A percentile compares a stretch with the other conserved stretches of the same genome.
Evolutionary conservation across 2,329 filamentous ascomycete species (phyloP).

Genomic region (Paraconiothyrium brasiliense): DNA sequence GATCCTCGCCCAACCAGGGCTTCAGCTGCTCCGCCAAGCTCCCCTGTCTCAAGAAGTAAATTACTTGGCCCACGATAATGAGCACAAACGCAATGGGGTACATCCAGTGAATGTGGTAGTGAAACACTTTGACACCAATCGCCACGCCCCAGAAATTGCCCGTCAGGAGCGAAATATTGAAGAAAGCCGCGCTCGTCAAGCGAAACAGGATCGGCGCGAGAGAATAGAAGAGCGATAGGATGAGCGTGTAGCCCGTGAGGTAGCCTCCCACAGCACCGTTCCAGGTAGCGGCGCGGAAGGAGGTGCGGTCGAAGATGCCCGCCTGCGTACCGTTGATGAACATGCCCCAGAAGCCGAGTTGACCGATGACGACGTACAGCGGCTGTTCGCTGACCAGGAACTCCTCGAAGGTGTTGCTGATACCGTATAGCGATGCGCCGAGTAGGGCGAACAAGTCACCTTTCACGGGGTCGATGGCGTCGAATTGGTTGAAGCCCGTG

Average conservation of each 20-base stretch:
- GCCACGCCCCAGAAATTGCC: slow-evolving; percentile 97
- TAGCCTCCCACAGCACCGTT: slow-evolving; percentile 74
- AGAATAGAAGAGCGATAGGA: slow-evolving; percentile 85
- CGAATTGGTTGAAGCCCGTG: slow-evolving; percentile 75
- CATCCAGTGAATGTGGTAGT: slow-evolving; percentile 81
- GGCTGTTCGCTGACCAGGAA: slow-evolving; percentile 89
- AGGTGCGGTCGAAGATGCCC: slow-evolving; percentile 85
- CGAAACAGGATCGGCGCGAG: slow-evolving; percentile 88
- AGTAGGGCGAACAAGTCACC: slow-evolving; percentile 92
- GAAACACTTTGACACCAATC: slow-evolving; percentile 88
- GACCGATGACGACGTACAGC: slow-evolving; percentile 91
- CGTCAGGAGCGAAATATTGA: slow-evolving; percentile 93
- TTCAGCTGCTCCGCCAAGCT: slow-evolving; percentile 89
- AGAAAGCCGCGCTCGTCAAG: slow-evolving; percentile 90
- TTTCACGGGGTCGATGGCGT: slow-evolving; percentile 77
- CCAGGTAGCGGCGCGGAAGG: slow-evolving; percentile 65
- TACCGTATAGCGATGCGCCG: slow-evolving; percentile 89
- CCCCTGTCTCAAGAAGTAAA: slow-evolving; percentile 87
- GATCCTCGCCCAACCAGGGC: slow-evolving; percentile 90
- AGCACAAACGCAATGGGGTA: slow-evolving; percentile 96
- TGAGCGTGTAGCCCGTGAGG: slow-evolving; percentile 87
- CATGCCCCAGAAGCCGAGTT: slow-evolving; percentile 87
- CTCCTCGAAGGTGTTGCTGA: slow-evolving; percentile 92
- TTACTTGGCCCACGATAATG: slow-evolving; percentile 84
- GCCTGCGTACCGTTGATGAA: slow-evolving; percentile 92